Percentiles rank a stretch among this genome's conserved stretches.
Conservation (phyloP, 2,329 filamentous ascomycete species). For the Plenodomus biglobosus region DNA sequence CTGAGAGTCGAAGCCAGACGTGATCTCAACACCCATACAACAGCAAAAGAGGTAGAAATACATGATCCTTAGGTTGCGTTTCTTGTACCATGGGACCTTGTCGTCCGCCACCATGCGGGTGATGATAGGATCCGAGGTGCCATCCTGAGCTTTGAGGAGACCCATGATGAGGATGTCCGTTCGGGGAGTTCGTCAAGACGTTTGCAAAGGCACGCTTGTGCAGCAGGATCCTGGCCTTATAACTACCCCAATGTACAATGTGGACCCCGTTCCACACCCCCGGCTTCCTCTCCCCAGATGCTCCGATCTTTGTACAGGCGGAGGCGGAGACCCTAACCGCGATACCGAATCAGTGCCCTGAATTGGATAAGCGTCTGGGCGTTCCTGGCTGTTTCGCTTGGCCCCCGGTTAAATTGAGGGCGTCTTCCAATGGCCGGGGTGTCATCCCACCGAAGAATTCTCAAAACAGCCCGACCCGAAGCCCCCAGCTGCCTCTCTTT, state of each 20-base stretch:
- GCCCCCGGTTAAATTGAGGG: slow-evolving; percentile 29
- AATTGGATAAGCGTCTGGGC: slow-evolving; percentile 29
- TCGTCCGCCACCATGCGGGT: slow-evolving; percentile 48
- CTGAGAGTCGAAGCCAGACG: slow-evolving; percentile 44
- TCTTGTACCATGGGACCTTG: slow-evolving; percentile 49
- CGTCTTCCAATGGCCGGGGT: slow-evolving; percentile 23
- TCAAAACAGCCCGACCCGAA: slow-evolving; percentile 8
- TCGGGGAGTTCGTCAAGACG: slow-evolving; percentile 12
- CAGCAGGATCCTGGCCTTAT: slow-evolving; percentile 27
- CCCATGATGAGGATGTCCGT: slow-evolving; percentile 27
- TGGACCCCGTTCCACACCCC: slow-evolving; percentile 12
- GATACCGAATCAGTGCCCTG: slow-evolving; percentile 29
- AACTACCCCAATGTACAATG: slow-evolving; percentile 9
- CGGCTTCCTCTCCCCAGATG: slow-evolving; percentile 30
- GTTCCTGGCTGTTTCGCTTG: slow-evolving; percentile 16
- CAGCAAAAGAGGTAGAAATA: slow-evolving; percentile 44
- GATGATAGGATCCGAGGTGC: slow-evolving; percentile 46
- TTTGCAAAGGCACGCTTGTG: slow-evolving; percentile 7
- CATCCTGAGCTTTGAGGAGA: slow-evolving; percentile 26
- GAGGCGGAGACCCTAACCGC: slow-evolving; percentile 29
- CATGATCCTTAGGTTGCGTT: slow-evolving; percentile 43
- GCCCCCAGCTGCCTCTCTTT: slow-evolving; percentile 9
- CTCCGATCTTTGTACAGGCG: slow-evolving; percentile 14
- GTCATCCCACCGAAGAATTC: slow-evolving; percentile 14
- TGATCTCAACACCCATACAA: slow-evolving; percentile 45